Base-by-base conservation (phyloP, 2,329 filamentous ascomycete species). In the Epichloe bromicola region DNA sequence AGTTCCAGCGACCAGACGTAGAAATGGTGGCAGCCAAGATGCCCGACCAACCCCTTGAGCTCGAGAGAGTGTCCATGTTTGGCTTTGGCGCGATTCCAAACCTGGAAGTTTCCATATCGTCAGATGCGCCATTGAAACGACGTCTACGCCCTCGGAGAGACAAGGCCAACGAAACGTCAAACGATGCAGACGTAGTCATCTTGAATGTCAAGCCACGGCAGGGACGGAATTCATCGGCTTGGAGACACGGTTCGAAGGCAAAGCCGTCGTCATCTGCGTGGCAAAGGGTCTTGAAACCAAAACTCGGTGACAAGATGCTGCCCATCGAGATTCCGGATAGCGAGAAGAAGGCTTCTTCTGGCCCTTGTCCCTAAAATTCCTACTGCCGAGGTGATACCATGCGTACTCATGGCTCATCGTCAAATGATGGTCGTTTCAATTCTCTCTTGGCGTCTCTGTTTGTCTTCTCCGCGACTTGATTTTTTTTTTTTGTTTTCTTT, bases 11-110 rank as follows among this genome's bases (percentile, higher is more conserved):
- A 14, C 54, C 54, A 7, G 52, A 50, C 3, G 52, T 53, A 5
- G 40, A 49, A 36, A 57, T 58, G 56, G 55, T 57, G 46, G 49
- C 51, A 7, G 54, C 50, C 8, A 50, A 50, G 37, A 45, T 53
- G 48, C 56, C 52, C 19, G 8, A 42, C 14, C 38, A 48, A 19
- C 26, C 48, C 3, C 5, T 51, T 42, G 36, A 50, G 17, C 48
- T 54, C 6, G 40, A 49, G 20, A 45, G 48, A 33, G 15, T 56
- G 36, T 48, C 44, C 33, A 48, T 57, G 53, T 55, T 38, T 46
- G 56, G 56, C 30, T 58, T 57, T 36, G 56, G 53, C 8, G 56
- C 56, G 26, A 58, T 58, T 19, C 53, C 55, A 11, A 58, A 54
- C 10, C 52, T 57, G 3, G 53, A 50, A 36, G 51, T 48, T 11